Evolutionary conservation across 176 grass and related monocot species (phyloP), one percentile per base, ranked within the genome.

Genomic region (Olyra latifolia): DNA sequence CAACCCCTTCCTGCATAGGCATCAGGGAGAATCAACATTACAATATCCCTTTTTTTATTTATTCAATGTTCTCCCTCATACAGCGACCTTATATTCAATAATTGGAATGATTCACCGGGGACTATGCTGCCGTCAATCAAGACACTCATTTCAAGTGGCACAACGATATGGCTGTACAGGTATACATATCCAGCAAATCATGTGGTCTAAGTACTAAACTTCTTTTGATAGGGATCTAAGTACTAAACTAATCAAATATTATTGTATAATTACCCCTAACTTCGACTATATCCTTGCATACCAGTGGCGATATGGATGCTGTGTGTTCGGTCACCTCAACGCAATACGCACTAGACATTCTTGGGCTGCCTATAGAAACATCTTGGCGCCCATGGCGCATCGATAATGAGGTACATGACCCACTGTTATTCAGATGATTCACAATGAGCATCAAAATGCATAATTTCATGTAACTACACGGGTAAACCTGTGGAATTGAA

Each of bases 231-330:
- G n/a, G n/a, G n/a, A n/a, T n/a, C n/a, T n/a, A n/a, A 68, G 28
- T 62, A 54, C 35, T 43, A n/a, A 84, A 30, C 35, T 79, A 35
- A 15, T 28, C 28, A 53, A 16, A 23, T 74, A 14, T 53, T 63
- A 27, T 66, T 69, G 64, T 8, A 43, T 10, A 74, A 59, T 28
- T 61, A 50, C 45, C 49, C 45, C 39, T 74, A 68, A 80, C 7
- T 71, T 63, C 56, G 69, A 84, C n/a, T 62, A 3, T 62, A 53
- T 23, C 23, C 0, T 84, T 84, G 53, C 48, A 20, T 45, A 68
- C 43, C 35, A 94, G 89, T 40, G 89, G 92, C 46, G 92, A 94
- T 59, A 74, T 83, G 66, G 92, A 91, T 85, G 83, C 80, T 30
- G 78, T 89, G 24, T 91, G 90, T 73, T 85, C 92, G 8, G 81